Evolutionary conservation across 768 basidiomycete genomes (phyloP), one percentile per base, ranked within the genome.

Genomic region (Amanita rubescens): DNA sequence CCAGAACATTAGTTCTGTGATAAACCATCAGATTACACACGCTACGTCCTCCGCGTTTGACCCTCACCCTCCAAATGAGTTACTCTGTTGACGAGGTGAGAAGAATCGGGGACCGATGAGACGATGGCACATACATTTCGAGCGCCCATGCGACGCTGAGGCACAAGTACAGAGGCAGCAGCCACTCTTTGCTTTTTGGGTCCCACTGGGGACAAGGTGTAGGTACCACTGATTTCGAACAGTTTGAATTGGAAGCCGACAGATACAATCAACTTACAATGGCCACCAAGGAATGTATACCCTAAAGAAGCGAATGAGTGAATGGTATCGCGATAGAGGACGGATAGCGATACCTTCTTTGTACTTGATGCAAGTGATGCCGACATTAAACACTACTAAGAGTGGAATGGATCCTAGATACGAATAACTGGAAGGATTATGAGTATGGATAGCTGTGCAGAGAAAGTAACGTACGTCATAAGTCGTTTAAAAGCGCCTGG

Each of bases 401-500:
- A 87, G 69, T 39, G 81, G 83, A 22, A 90, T 74, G 1, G 84
- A 80, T 10, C 71, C 76, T n/a, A 90, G 68, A 64, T 90, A 90
- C n/a, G 86, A 85, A 70, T 90, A 90, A 69, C 88, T 77, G 62
- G 57, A 55, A 39, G 37, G 47, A 15, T 19, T 53, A 45, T 50
- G 58, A 48, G 61, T 60, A 63, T 57, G 49, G 49, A 58, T 20
- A 33, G 6, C 10, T 30, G 51, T 43, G 27, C 49, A 30, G 34
- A 39, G 42, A 54, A 35, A 17, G 32, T 37, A 35, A 74, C 82
- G 63, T 63, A 90, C 87, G 87, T 91, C 90, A 92, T 92, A 63
- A 92, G 76, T 48, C 90, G 77, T 69, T 87, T 90, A 78, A 92
- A 92, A 11, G 89, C 82, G 53, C 90, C 90, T 53, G 85, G 86